These are phyloP conservation scores for Sanghuangporus weigelae DNA, from an alignment of 1,284 basidiomycete species.

Conservation along the genomic window DNA sequence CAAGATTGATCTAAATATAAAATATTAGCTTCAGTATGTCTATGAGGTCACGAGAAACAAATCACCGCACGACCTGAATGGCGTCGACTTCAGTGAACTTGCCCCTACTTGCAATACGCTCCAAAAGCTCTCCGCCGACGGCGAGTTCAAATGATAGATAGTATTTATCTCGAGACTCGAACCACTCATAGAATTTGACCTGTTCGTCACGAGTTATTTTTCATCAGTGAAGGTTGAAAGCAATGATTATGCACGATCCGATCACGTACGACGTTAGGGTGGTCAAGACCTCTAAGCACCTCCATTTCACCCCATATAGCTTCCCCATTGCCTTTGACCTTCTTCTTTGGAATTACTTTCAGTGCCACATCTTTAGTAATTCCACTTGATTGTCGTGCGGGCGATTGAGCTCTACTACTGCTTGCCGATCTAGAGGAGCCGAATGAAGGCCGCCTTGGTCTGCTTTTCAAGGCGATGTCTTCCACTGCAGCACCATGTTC, in stretches of 20 bases:
- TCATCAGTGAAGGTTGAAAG: not conserved
- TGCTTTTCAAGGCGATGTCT: slow-evolving; percentile 1
- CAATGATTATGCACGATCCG: not conserved
- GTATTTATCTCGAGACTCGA: slow-evolving; percentile 87
- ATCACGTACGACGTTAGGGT: slow-evolving; percentile 78
- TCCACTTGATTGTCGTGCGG: slow-evolving; percentile 16
- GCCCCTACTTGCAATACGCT: slow-evolving; percentile 74
- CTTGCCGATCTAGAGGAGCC: slow-evolving; percentile 8
- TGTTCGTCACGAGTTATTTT: slow-evolving; percentile 27
- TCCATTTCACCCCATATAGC: slow-evolving; percentile 90
- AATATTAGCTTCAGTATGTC: not conserved
- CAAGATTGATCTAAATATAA: slow-evolving; percentile 56
- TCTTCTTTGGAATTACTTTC: slow-evolving; percentile 88
- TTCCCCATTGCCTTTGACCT: slow-evolving; percentile 82
- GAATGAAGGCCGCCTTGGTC: slow-evolving; percentile 5
- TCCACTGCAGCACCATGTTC: slow-evolving; percentile 43
- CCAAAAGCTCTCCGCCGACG: slow-evolving; percentile 87
- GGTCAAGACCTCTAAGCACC: slow-evolving; percentile 80
- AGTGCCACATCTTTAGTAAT: slow-evolving; percentile 74
- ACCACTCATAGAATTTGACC: slow-evolving; percentile 93
- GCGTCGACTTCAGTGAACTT: slow-evolving; percentile 82
- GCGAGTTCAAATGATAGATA: slow-evolving; percentile 92
- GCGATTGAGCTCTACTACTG: slow-evolving; percentile 14
- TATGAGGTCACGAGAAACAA: slow-evolving; percentile 18
- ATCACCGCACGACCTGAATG: slow-evolving; percentile 61